Evolutionary conservation across 768 basidiomycete species (phyloP).

Genomic region (Lentinula lateritia): DNA sequence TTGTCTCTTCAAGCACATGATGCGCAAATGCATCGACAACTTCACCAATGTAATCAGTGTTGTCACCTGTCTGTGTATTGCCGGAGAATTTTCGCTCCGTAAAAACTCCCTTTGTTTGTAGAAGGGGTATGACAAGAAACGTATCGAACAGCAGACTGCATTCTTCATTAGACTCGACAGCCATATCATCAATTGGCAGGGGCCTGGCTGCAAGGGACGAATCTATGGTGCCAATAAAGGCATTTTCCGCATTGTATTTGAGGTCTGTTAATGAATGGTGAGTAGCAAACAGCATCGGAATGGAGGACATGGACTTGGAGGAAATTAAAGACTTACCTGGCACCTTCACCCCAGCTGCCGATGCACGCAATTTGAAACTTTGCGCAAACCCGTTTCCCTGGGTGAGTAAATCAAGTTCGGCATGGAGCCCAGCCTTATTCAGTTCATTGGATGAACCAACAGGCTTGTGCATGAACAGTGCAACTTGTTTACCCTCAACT

Average conservation of each 20-base stretch:
- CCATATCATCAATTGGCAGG: not conserved
- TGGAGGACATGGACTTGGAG: not conserved
- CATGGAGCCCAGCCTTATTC: not conserved
- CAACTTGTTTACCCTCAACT: not conserved
- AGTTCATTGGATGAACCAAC: not conserved
- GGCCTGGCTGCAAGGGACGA: not conserved
- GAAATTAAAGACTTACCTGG: not conserved
- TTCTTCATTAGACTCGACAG: not conserved
- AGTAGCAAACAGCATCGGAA: not conserved
- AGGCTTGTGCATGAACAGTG: not conserved
- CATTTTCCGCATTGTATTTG: not conserved
- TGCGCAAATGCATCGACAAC: slow-evolving; percentile 19
- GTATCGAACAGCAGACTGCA: not conserved
- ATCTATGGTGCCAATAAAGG: not conserved
- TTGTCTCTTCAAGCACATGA: slow-evolving; percentile 13
- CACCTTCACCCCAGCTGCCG: not conserved
- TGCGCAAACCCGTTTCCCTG: not conserved
- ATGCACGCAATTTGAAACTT: not conserved
- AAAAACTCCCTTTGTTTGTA: not conserved
- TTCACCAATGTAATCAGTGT: slow-evolving; percentile 10
- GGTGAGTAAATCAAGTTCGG: not conserved
- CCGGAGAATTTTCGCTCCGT: slow-evolving; percentile 15
- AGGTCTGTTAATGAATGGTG: not conserved
- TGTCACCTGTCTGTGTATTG: slow-evolving; percentile 7
- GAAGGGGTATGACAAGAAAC: slow-evolving; percentile 1